phyloP scores from a whole-genome alignment of 139 green algal species.

The Tetradesmus lagerheimii region DNA sequence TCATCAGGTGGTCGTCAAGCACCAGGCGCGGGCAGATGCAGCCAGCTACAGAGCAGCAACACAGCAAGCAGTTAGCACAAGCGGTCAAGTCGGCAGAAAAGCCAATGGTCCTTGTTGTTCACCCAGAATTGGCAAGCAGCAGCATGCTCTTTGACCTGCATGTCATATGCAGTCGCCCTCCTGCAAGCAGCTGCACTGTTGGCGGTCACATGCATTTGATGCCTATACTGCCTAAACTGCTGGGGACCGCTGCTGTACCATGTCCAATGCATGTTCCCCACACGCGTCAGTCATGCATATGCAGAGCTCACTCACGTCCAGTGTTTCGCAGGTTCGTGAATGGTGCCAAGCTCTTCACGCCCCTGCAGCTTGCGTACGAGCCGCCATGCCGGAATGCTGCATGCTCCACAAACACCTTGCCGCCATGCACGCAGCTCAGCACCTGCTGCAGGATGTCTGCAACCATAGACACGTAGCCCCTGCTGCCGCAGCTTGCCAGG shows the following conservation, averaged over 20 bases:
- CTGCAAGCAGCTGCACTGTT: no score
- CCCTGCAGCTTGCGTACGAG: not conserved
- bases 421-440: not conserved
- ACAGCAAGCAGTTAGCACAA: not conserved
- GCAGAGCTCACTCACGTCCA: not conserved
- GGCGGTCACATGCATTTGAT: no score
- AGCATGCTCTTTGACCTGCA: no score
- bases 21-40: not conserved
- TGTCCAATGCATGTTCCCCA: no score
- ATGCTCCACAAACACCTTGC: not conserved
- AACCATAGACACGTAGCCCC: not conserved
- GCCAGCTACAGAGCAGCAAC: not conserved
- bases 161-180: no score
- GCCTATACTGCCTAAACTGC: no score
- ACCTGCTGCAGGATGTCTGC: constrained; percentile 2
- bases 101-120: not conserved
- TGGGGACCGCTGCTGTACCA: no score
- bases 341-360: not conserved
- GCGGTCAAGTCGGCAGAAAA: not conserved
- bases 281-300: no score
- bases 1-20: not conserved
- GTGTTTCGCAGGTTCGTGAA: not conserved
- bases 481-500: not conserved
- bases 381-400: not conserved
- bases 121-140: not conserved